Conservation (phyloP, 495 filamentous ascomycete genomes). For the Tetracladium setigerum region DNA sequence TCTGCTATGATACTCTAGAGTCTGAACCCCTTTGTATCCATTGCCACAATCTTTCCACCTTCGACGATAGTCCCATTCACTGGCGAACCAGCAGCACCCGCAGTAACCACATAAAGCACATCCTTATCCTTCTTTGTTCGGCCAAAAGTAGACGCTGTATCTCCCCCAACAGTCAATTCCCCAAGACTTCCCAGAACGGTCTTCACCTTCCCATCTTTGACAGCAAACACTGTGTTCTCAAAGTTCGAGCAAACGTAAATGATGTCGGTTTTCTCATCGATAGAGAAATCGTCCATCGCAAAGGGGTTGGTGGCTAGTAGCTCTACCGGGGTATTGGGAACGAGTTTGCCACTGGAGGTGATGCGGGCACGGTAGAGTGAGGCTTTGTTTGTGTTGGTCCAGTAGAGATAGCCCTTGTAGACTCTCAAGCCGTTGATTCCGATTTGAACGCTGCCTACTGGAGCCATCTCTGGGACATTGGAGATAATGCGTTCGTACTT, state of each 20-base stretch:
- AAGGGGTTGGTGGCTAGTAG: too few species aligned
- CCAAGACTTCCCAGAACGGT: slow-evolving; percentile 11
- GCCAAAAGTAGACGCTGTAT: slow-evolving; percentile 19
- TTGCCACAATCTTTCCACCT: slow-evolving; percentile 20
- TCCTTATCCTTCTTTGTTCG: slow-evolving; percentile 14
- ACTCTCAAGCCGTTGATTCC: slow-evolving; percentile 35
- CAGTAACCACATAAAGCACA: slow-evolving; percentile 20
- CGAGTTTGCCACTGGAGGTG: background rate
- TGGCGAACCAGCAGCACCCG: slow-evolving; percentile 11
- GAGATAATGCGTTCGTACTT: slow-evolving; percentile 26
- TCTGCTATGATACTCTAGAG: too few species aligned
- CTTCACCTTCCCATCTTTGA: slow-evolving; percentile 7
- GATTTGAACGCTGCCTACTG: slow-evolving; percentile 8
- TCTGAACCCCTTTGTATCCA: slow-evolving; percentile 11
- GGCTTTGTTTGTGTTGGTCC: slow-evolving; percentile 24
- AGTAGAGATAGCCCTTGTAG: slow-evolving; percentile 29
- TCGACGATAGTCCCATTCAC: slow-evolving; percentile 12
- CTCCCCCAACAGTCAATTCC: slow-evolving; percentile 17
- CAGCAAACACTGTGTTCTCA: background rate
- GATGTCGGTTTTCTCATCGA: background rate
- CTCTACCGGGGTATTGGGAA: too few species aligned
- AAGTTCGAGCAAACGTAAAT: background rate
- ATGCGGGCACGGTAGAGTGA: slow-evolving; percentile 1
- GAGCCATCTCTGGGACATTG: slow-evolving; percentile 22
- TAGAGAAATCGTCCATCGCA: slow-evolving; percentile 1